Evolutionary conservation across 208 protist genomes (phyloP).

Genomic region (Wallacemonas sp.): DNA sequence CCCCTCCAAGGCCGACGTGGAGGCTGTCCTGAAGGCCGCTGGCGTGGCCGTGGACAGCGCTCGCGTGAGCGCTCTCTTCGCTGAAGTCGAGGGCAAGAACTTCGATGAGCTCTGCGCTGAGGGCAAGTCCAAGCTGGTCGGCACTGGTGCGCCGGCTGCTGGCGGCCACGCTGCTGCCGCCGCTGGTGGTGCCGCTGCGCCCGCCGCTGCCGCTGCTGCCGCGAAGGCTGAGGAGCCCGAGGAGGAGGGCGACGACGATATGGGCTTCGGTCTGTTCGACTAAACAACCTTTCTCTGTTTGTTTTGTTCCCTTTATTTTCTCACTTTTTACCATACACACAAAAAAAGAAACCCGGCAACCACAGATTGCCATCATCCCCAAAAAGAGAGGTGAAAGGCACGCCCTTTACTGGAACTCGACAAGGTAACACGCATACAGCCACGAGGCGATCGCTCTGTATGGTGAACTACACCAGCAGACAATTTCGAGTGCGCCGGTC

Average conservation of each 20-base stretch:
- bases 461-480: no score
- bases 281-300: conserved; percentile 19
- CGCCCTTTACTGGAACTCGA: no score
- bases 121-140: conserved; percentile 57
- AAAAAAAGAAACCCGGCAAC: neutral
- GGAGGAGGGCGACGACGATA: conserved; percentile 67
- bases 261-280: conserved; percentile 73
- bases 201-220: conserved; percentile 26
- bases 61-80: conserved; percentile 34
- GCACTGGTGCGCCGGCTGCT: conserved; percentile 24
- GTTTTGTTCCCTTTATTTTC: conserved; percentile 7
- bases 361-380: no score
- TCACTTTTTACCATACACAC: neutral
- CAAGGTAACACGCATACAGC: no score
- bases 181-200: conserved; percentile 20
- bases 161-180: conserved; percentile 26
- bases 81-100: conserved; percentile 51
- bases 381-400: no score
- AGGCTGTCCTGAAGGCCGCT: conserved; percentile 56
- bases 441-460: no score
- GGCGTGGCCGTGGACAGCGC: conserved; percentile 42
- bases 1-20: conserved; percentile 53
- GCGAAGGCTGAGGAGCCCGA: conserved; percentile 35
- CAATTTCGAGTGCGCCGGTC: no score
- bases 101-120: conserved; percentile 50